Evolutionary conservation across 495 filamentous ascomycete genomes (phyloP).

Genomic region (Tetracladium setigerum): DNA sequence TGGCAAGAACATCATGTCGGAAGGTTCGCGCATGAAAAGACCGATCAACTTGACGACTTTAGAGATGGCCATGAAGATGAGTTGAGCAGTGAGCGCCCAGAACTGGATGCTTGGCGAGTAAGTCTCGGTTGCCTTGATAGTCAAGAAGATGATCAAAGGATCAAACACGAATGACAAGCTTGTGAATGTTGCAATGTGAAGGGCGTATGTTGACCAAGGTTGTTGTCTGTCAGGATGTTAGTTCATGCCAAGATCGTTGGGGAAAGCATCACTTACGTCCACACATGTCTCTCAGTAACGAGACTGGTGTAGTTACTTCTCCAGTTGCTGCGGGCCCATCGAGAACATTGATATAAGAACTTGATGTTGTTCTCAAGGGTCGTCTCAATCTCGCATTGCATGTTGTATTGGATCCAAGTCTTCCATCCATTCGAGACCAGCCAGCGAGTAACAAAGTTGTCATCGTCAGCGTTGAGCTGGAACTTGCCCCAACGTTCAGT

Average conservation of each 20-base stretch:
- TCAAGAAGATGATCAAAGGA: slow-evolving; percentile 49
- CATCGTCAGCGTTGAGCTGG: slow-evolving; percentile 74
- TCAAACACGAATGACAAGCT: slow-evolving; percentile 62
- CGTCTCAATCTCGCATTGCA: slow-evolving; percentile 65
- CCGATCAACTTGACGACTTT: slow-evolving; percentile 72
- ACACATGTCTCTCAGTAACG: slow-evolving; percentile 59
- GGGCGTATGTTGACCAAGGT: slow-evolving; percentile 69
- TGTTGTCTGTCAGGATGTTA: slow-evolving; percentile 43
- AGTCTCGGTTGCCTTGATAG: slow-evolving; percentile 35
- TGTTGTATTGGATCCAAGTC: slow-evolving; percentile 70
- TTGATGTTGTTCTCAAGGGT: slow-evolving; percentile 66
- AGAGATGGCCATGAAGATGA: slow-evolving; percentile 58
- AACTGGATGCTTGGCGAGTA: slow-evolving; percentile 34
- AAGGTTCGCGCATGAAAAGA: slow-evolving; percentile 63
- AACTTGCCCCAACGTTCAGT: slow-evolving; percentile 66
- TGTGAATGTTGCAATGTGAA: slow-evolving; percentile 66
- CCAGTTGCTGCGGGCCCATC: slow-evolving; percentile 80
- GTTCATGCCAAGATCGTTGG: background rate
- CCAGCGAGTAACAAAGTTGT: slow-evolving; percentile 80
- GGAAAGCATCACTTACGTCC: slow-evolving; percentile 45
- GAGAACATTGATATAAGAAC: slow-evolving; percentile 70
- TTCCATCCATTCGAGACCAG: slow-evolving; percentile 69
- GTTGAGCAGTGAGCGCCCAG: slow-evolving; percentile 40
- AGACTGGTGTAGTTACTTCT: slow-evolving; percentile 74
- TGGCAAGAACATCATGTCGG: slow-evolving; percentile 60